Conservation (phyloP, 1,139 yeast genomes). For the Chernovozyma aurita region DNA sequence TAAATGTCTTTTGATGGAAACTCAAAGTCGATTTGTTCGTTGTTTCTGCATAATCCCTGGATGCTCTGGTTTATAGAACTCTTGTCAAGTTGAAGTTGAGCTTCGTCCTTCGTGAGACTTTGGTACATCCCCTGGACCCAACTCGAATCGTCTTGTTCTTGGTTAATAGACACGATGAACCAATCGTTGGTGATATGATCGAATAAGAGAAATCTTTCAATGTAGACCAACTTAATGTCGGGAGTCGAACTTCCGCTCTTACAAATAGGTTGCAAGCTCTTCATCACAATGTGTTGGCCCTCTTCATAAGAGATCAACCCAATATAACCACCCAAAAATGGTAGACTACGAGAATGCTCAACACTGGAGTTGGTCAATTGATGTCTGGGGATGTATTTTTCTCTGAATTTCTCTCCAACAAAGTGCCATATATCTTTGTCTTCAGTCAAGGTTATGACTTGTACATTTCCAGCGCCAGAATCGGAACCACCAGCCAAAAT, state of each 20-base stretch:
- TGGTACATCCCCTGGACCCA: conserved; percentile 26
- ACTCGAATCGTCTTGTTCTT: conserved; percentile 18
- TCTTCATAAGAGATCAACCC: conserved; percentile 89
- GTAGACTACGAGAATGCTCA: conserved; percentile 35
- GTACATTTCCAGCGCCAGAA: conserved; percentile 5
- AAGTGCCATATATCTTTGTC: conserved; percentile 20
- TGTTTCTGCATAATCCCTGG: conserved; percentile 18
- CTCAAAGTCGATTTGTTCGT: conserved; percentile 26
- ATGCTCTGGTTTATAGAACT: conserved; percentile 23
- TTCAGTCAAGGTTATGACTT: not conserved
- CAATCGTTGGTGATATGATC: conserved; percentile 47
- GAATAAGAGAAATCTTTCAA: conserved; percentile 61
- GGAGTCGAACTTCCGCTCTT: conserved; percentile 38
- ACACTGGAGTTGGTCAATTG: conserved; percentile 12
- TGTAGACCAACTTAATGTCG: conserved; percentile 69
- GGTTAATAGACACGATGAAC: conserved; percentile 50
- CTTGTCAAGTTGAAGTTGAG: conserved; percentile 13
- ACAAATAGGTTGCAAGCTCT: conserved; percentile 29
- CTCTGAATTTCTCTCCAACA: conserved; percentile 20
- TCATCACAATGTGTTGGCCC: conserved; percentile 46
- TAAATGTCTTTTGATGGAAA: conserved; percentile 58
- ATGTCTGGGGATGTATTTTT: conserved; percentile 18
- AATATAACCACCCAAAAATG: conserved; percentile 84
- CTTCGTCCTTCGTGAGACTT: conserved; percentile 1
- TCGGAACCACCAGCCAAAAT: too few species aligned